Conservation (phyloP, 2,329 filamentous ascomycete species). For the Xylaria sp. region DNA sequence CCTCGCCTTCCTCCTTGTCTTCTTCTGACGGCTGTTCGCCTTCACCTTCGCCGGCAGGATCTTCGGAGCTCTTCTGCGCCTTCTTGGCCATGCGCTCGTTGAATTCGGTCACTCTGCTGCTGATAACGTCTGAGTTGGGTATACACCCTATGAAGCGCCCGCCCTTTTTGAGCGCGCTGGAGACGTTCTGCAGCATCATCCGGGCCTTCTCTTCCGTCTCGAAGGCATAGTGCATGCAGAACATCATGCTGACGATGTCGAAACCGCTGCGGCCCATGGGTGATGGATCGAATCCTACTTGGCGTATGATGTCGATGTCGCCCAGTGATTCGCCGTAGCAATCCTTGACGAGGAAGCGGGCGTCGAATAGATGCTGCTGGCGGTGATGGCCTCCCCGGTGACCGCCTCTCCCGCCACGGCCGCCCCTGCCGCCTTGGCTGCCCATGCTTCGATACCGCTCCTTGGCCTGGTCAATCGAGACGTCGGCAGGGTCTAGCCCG, state of each 20-base stretch:
- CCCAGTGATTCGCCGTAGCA: conserved; percentile 87
- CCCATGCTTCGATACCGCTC: conserved; percentile 81
- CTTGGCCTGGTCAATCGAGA: conserved; percentile 88
- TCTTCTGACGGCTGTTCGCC: conserved; percentile 40
- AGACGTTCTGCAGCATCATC: conserved; percentile 92
- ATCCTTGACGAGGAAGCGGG: conserved; percentile 87
- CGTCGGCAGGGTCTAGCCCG: conserved; percentile 88
- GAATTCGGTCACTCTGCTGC: conserved; percentile 76
- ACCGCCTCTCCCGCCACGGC: conserved; percentile 56
- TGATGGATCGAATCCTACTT: conserved; percentile 86
- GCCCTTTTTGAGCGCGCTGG: conserved; percentile 88
- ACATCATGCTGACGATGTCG: conserved; percentile 98
- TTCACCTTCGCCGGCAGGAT: conserved; percentile 31
- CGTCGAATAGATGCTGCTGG: conserved; percentile 73
- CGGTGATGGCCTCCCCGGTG: conserved; percentile 53
- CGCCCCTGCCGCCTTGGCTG: conserved; percentile 58
- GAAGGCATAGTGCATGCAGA: conserved; percentile 98
- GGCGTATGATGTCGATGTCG: conserved; percentile 78
- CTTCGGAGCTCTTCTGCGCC: too few relatives aligned
- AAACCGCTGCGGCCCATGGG: conserved; percentile 80
- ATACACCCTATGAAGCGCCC: conserved; percentile 94
- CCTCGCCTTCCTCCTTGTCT: conserved; percentile 63
- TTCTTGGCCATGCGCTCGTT: conserved; percentile 62
- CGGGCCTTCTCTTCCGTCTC: conserved; percentile 89
- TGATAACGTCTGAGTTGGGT: conserved; percentile 93